Conservation (phyloP, 2,329 filamentous ascomycete species). For the Aaosphaeria arxii region DNA sequence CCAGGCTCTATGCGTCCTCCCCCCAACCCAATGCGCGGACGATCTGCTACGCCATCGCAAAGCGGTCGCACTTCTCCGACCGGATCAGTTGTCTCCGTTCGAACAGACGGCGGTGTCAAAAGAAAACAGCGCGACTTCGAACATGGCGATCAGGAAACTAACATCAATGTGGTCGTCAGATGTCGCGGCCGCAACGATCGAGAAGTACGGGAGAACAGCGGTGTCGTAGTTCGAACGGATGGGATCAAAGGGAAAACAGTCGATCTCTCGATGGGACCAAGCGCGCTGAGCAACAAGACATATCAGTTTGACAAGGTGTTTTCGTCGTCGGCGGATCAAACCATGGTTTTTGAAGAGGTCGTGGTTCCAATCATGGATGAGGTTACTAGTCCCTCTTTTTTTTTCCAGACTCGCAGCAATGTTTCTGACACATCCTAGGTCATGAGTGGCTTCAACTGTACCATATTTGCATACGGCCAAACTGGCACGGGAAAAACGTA, state of each 20-base stretch:
- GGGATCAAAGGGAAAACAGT: slow-evolving; percentile 83
- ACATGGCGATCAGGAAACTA: slow-evolving; percentile 76
- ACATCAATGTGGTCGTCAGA: slow-evolving; percentile 95
- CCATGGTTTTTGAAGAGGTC: slow-evolving; percentile 92
- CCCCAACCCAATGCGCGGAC: slow-evolving; percentile 47
- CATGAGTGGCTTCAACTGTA: slow-evolving; percentile 93
- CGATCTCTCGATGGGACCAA: slow-evolving; percentile 88
- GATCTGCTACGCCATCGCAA: slow-evolving; percentile 46
- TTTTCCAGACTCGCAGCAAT: background rate
- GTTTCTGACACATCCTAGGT: slow-evolving; percentile 57
- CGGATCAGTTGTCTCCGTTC: slow-evolving; percentile 61
- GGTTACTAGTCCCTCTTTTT: slow-evolving; percentile 51
- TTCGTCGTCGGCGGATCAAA: slow-evolving; percentile 89
- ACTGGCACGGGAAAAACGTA: slow-evolving; percentile 98
- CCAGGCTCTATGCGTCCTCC: slow-evolving; percentile 53
- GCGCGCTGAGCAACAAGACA: slow-evolving; percentile 88
- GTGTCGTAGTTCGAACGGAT: slow-evolving; percentile 83
- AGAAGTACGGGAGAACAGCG: slow-evolving; percentile 91
- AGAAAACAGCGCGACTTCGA: slow-evolving; percentile 87
- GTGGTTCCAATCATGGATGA: slow-evolving; percentile 91
- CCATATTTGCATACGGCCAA: slow-evolving; percentile 97
- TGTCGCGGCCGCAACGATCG: slow-evolving; percentile 90
- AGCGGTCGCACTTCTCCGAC: slow-evolving; percentile 65
- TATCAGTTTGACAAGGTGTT: slow-evolving; percentile 98
- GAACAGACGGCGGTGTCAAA: slow-evolving; percentile 61